Evolutionary conservation across 108 stramenopile species (phyloP).

Genomic region (Parietichytrium sp.): DNA sequence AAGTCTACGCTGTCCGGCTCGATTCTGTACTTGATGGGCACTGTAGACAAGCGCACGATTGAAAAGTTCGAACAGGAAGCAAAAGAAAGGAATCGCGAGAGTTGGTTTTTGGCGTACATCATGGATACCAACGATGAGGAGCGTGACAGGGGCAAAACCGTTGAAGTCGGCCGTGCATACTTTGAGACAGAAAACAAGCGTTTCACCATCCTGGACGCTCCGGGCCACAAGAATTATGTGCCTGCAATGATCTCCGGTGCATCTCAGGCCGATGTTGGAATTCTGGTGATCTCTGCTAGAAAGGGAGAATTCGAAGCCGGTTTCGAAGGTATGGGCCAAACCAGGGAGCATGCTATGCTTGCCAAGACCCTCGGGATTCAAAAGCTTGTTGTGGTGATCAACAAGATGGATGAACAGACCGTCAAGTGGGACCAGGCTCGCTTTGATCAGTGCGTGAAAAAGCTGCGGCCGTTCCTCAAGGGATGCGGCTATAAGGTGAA

Average conservation of each 20-base stretch:
- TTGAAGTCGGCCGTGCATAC: conserved; percentile 95
- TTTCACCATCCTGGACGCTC: conserved; percentile 98
- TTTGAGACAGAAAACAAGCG: conserved; percentile 89
- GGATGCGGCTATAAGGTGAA: conserved; percentile 92
- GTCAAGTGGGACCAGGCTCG: conserved; percentile 87
- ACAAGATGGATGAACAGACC: conserved; percentile 99
- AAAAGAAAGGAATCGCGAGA: conserved; percentile 97
- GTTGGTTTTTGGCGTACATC: conserved; percentile 99
- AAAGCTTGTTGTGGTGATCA: conserved; percentile 92
- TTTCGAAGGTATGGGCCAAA: conserved; percentile 97
- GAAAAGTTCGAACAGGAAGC: conserved; percentile 96
- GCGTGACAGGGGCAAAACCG: conserved; percentile 98
- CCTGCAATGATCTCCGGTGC: conserved; percentile 99
- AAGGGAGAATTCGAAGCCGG: conserved; percentile 98
- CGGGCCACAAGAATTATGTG: conserved; percentile 99
- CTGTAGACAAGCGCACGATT: conserved; percentile 98
- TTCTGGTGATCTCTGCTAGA: conserved; percentile 96
- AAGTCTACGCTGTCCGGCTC: conserved; percentile 96
- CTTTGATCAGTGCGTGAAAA: conserved; percentile 89
- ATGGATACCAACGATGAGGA: conserved; percentile 99
- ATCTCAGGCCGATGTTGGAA: conserved; percentile 92
- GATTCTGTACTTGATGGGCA: conserved; percentile 93
- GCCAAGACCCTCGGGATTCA: conserved; percentile 96
- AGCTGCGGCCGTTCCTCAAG: conserved; percentile 93
- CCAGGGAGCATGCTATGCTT: conserved; percentile 96